phyloP scores from a whole-genome alignment of 2,329 filamentous ascomycete species.

The Sporothrix dimorphospora region DNA sequence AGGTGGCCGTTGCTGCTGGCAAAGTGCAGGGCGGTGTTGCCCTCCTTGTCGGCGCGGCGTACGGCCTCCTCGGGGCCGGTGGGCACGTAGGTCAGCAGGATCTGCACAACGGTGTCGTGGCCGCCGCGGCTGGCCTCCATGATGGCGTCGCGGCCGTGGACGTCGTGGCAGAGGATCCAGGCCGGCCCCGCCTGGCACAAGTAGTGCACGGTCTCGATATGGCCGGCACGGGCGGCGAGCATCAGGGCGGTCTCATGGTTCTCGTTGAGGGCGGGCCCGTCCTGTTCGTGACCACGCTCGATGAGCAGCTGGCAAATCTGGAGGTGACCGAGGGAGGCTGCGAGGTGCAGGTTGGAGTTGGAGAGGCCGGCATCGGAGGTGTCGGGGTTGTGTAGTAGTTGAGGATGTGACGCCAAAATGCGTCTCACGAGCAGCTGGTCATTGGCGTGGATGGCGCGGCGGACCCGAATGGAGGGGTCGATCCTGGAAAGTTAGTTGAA shows the following conservation, averaged over 20 bases:
- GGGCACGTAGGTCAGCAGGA: constrained; percentile 64
- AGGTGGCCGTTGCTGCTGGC: constrained; percentile 81
- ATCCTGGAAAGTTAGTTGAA: constrained; percentile 57
- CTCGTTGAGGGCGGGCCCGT: constrained; percentile 74
- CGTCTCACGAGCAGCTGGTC: constrained; percentile 73
- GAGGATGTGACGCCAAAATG: constrained; percentile 73
- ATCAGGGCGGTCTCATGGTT: constrained; percentile 80
- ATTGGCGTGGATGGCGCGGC: constrained; percentile 78
- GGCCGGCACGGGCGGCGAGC: constrained; percentile 70
- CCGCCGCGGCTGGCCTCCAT: constrained; percentile 66
- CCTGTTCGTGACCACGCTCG: constrained; percentile 72
- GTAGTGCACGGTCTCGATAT: constrained; percentile 73
- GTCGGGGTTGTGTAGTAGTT: constrained; percentile 78
- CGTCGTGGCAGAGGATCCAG: constrained; percentile 67
- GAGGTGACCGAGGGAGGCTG: constrained; percentile 71
- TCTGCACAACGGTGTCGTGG: constrained; percentile 66
- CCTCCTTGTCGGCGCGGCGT: constrained; percentile 64
- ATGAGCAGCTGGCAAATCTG: constrained; percentile 72
- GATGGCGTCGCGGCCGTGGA: constrained; percentile 70
- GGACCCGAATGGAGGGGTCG: constrained; percentile 73
- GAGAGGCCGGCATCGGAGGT: constrained; percentile 67
- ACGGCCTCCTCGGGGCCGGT: constrained; percentile 58
- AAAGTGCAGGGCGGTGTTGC: constrained; percentile 88
- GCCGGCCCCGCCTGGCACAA: constrained; percentile 66
- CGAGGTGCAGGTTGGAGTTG: constrained; percentile 83